Percentiles rank a stretch among this genome's conserved stretches.
Evolutionary conservation across 2,329 filamentous ascomycete genomes (phyloP).

Genomic region (Aspergillus fructus): DNA sequence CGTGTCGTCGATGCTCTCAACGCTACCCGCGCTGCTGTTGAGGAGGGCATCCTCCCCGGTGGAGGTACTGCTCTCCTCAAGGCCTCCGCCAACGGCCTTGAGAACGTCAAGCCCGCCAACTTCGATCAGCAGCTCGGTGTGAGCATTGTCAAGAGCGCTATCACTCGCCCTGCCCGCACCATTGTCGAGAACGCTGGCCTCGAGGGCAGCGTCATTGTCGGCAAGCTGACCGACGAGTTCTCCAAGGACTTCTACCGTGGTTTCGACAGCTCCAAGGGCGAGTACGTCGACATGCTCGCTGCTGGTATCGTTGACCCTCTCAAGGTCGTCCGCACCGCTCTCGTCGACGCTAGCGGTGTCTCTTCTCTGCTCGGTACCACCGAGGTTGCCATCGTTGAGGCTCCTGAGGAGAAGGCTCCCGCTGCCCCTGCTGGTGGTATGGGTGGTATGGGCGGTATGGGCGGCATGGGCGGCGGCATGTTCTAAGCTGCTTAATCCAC

Average conservation of each 20-base stretch:
- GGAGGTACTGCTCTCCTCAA: slow-evolving; percentile 98
- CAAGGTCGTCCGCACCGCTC: slow-evolving; percentile 97
- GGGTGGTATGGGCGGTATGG: slow-evolving; percentile 62
- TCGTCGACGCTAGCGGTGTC: slow-evolving; percentile 92
- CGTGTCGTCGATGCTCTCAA: slow-evolving; percentile 98
- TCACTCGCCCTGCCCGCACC: slow-evolving; percentile 88
- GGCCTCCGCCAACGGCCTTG: slow-evolving; percentile 85
- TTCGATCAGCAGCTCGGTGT: slow-evolving; percentile 99
- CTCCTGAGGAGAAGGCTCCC: slow-evolving; percentile 82
- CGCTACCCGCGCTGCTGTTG: slow-evolving; percentile 94
- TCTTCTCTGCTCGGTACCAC: slow-evolving; percentile 96
- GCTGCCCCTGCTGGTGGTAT: slow-evolving; percentile 54
- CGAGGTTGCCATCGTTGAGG: slow-evolving; percentile 96
- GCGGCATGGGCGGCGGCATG: slow-evolving; percentile 66
- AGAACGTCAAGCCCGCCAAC: slow-evolving; percentile 81
- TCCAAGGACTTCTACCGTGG: slow-evolving; percentile 95
- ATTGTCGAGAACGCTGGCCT: slow-evolving; percentile 98
- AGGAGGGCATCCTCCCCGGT: slow-evolving; percentile 98
- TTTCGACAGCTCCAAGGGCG: slow-evolving; percentile 92
- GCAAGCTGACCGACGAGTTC: slow-evolving; percentile 95
- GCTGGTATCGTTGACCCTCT: slow-evolving; percentile 97
- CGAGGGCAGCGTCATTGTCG: slow-evolving; percentile 93
- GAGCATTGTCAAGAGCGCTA: slow-evolving; percentile 95
- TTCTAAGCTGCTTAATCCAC: slow-evolving; percentile 47
- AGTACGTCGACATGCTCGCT: slow-evolving; percentile 98